Evolutionary conservation across 2,329 filamentous ascomycete genomes (phyloP), one percentile per base, ranked within the genome.

Genomic region (Pseudogymnoascus sp.): DNA sequence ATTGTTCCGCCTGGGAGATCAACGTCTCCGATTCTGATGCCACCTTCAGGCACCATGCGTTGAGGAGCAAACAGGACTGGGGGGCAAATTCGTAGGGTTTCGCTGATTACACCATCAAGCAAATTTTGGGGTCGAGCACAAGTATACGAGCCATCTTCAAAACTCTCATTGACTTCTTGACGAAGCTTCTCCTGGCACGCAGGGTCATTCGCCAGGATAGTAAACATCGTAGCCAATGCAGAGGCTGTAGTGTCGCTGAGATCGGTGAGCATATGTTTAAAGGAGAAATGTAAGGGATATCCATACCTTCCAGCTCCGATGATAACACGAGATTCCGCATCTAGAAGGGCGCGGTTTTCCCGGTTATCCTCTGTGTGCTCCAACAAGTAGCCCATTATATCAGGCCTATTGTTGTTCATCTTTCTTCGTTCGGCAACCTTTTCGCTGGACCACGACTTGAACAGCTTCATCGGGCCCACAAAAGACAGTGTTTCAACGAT

Each of bases 41-140:
- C 78, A 21, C 73, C 68, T 0, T 71, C 14, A 1, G 76, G 74
- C 1, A 75, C 76, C 37, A 74, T 65, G 2, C 78, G 67, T 45
- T 72, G 71, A 4, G 74, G 33, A 1, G 52, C 55, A 45, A 64
- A 65, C 14, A 60, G 31, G 2, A 65, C 60, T 0, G 66, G 63
- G 3, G 65, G 65, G 16, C 63, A 65, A 3, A 69, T 60, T 9
- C 67, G 61, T 5, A 69, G 33, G 5, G 52, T 45, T 60, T 69
- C 67, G n/a, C 66, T 65, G 9, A 69, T 68, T 21, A 66, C 62
- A 1, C 49, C 63, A 41, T 68, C 64, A 2, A 69, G 62, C 28
- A 67, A 16, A 9, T 52, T 41, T 28, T 65, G 63, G 21, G 63
- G 61, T 59, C 41, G 62, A 9, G 43, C 60, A 52, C 65, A 63